Percentiles rank a stretch among this genome's conserved stretches.
Evolutionary conservation across 2,329 filamentous ascomycete species (phyloP).

Genomic region (Penicillium decumbens): DNA sequence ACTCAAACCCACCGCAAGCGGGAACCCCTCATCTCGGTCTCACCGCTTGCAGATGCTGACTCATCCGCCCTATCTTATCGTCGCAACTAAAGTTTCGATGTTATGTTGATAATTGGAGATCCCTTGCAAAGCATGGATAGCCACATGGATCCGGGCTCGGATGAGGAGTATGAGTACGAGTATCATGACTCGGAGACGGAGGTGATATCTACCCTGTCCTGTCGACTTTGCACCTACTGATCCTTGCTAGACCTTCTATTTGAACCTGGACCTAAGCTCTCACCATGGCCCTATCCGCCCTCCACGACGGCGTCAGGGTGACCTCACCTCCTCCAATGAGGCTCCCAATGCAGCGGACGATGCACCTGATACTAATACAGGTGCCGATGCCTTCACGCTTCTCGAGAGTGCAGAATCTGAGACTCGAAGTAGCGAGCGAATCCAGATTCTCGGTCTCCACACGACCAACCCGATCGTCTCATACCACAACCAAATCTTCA

Average conservation of each 20-base stretch:
- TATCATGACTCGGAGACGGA: constrained; percentile 52
- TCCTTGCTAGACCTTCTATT: constrained; percentile 50
- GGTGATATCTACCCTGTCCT: constrained; percentile 30
- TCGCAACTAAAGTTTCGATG: background rate
- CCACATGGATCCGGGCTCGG: constrained; percentile 36
- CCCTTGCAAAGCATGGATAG: constrained; percentile 11
- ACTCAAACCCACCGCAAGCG: background rate
- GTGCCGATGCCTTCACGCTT: constrained; percentile 33
- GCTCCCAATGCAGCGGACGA: constrained; percentile 3
- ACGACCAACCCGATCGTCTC: constrained; percentile 70
- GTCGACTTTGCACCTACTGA: background rate
- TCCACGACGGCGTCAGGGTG: constrained; percentile 27
- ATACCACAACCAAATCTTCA: constrained; percentile 73
- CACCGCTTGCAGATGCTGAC: constrained; percentile 7
- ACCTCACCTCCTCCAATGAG: constrained; percentile 8
- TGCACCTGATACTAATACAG: constrained; percentile 9
- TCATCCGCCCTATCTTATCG: constrained; percentile 15
- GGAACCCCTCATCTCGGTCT: background rate
- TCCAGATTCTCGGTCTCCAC: constrained; percentile 83
- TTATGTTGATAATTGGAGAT: background rate
- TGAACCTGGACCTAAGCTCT: constrained; percentile 56
- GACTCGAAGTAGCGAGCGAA: constrained; percentile 34
- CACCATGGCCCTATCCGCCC: constrained; percentile 37
- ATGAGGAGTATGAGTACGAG: constrained; percentile 58
- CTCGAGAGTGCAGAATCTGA: constrained; percentile 36